Evolutionary conservation across 192 early-diverging fungal genomes (phyloP), one percentile per base, ranked within the genome.

Genomic region (Dissophora ornata): DNA sequence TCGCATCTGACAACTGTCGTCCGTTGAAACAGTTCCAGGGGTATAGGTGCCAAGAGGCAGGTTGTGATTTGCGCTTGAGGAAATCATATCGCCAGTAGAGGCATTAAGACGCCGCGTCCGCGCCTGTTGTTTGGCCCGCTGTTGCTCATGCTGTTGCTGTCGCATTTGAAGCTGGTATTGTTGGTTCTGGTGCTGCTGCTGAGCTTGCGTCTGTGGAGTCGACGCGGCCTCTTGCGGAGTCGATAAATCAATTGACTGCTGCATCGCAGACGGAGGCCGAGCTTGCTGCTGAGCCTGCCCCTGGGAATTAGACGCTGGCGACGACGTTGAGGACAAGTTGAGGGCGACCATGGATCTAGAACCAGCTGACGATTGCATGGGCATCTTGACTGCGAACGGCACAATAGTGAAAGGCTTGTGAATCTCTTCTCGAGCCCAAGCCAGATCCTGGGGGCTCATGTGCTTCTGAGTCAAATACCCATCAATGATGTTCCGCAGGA

Each of bases 371-470:
- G 53, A 30, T 7, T 74, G 71, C 21, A 60, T 5, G 15, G 71
- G 62, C 30, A 54, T 29, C 30, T 46, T 58, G 48, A 74, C 54
- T 1, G 71, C 51, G 33, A 77, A 77, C 33, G 73, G 73, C 2
- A 50, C 42, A 24, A 67, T 77, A 1, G 50, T 33, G 29, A 67
- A 50, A 21, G 34, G 53, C 6, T 51, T 51, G n/a, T 57, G 19
- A 5, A 77, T 62, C 22, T 77, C 73, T 2, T 57, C 46, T 44
- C 53, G 45, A 4, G 56, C 51, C 64, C 73, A 67, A 0, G 51
- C 46, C 4, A 77, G 4, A 10, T 67, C 64, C n/a, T 67, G 30
- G 4, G 63, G 45, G 41, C 19, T 67, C 26, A 77, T 28, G 18
- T 67, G 47, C 13, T 47, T 29, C n/a, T 60, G 58, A 9, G 73